Base-by-base conservation (phyloP, 2,329 filamentous ascomycete species). In the Xylariomycetidae sp. region DNA sequence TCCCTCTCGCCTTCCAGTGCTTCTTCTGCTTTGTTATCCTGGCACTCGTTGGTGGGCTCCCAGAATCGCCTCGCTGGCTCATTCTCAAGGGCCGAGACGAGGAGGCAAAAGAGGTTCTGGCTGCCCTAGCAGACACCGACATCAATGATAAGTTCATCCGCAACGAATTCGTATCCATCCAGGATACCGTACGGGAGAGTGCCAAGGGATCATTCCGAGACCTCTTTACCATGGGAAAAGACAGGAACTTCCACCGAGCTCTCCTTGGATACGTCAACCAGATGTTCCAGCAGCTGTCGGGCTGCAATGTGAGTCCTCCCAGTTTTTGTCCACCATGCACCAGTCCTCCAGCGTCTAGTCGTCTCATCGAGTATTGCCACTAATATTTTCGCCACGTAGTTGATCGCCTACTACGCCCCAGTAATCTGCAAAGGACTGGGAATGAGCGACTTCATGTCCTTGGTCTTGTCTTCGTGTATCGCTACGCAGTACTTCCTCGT, bases 141-240 rank as follows among this genome's bases (percentile, higher is more conserved):
- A 42, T 63, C 7, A 63, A 76, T n/a, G 62, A 72, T 38, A 64
- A 64, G n/a, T 62, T 72, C 32, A 69, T 77, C 16, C 60, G 68
- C 32, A 57, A 68, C 19, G 72, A 82, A 51, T 57, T 62, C 31
- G 32, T 40, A 4, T 54, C 57, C 22, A 67, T 67, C 43, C 71
- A 73, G 44, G 70, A 77, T 32, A 74, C 81, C 2, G 77, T 82
- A 9, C 60, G 75, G 10, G 79, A 86, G 49, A 57, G 63, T 42
- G 57, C 62, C 38, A 63, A 68, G 53, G 54, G 65, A 15, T 59
- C 58, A 10, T 75, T 75, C 56, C 51, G 54, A 12, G 72, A 76
- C 40, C 64, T 75, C 43, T 76, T 76, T 53, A 73, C 67, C 38
- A 70, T 70, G 61, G 62, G 57, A 43, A 65, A 71, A 42, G 59